A percentile compares a stretch with the other conserved stretches of the same genome.
phyloP scores from a whole-genome alignment of 1,284 basidiomycete species.

The Puccinia coronata region DNA sequence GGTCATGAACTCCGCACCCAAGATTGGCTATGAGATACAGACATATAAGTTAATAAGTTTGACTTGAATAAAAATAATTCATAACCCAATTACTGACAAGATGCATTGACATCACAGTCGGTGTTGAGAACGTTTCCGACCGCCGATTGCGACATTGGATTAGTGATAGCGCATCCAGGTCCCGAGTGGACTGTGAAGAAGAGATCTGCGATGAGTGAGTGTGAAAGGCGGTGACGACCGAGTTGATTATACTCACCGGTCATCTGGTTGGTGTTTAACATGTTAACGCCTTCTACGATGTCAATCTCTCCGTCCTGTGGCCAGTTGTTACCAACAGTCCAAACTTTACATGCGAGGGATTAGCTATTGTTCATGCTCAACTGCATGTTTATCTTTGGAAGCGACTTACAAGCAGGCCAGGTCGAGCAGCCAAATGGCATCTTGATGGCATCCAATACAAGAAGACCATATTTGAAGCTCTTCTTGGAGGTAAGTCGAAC shows the following conservation, averaged over 20 bases:
- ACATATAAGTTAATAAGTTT: neutral
- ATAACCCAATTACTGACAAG: neutral
- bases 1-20: slow-evolving; percentile 70
- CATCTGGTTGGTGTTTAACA: slow-evolving; percentile 65
- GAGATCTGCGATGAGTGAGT: too few species aligned
- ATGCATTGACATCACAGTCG: slow-evolving; percentile 32
- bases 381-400: too few species aligned
- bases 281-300: slow-evolving; percentile 65
- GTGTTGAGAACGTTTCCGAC: slow-evolving; percentile 25
- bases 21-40: slow-evolving; percentile 62
- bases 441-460: slow-evolving; percentile 73
- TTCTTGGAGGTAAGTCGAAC: slow-evolving; percentile 73
- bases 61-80: neutral
- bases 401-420: slow-evolving; percentile 72
- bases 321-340: slow-evolving; percentile 70
- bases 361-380: neutral
- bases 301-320: slow-evolving; percentile 73
- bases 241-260: slow-evolving; percentile 60
- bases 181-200: slow-evolving; percentile 64
- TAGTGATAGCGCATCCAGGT: slow-evolving; percentile 65
- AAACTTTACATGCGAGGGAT: slow-evolving; percentile 52
- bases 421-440: slow-evolving; percentile 78
- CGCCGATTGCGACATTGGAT: slow-evolving; percentile 60
- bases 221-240: neutral
- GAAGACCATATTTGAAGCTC: slow-evolving; percentile 69